Base-by-base conservation (phyloP, 2,329 filamentous ascomycete species). In the Xylaria digitata region DNA sequence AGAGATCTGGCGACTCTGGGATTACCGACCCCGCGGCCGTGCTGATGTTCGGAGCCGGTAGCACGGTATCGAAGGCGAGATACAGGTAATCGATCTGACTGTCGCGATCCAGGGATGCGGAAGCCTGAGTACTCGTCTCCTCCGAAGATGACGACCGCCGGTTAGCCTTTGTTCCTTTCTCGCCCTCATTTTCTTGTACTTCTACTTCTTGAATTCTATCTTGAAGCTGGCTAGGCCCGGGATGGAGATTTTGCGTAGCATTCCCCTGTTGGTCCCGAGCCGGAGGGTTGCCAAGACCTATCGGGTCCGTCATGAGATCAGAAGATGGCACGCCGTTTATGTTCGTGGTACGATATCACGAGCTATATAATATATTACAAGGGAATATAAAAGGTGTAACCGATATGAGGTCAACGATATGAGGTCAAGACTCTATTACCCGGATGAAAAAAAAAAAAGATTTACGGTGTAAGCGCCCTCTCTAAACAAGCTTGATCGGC, bases 31-130 rank as follows among this genome's bases (percentile, higher is more conserved):
- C 43, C 6, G 53, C 43, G 17, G n/a, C 78, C 66, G 34, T 43
- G 19, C 40, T 76, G 48, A 66, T 77, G 73, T 56, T 78, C 26
- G 81, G 81, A 54, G 80, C 78, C 1, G 88, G 87, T 1, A 91
- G 75, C 15, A 82, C 77, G 1, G 88, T 90, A 56, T 89, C 84
- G 74, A 90, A 88, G 1, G 85, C 87, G 58, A 92, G 79, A 73
- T 90, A 90, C 19, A 84, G 82, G 76, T 86, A 86, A 17, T 84
- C 79, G 62, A 90, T 82, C 58, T 73, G 68, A 7, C 72, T 74
- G 30, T 63, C 62, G 52, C 19, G 43, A 42, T 61, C 21, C 13
- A 64, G 19, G 3, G 23, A 50, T 43, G 52, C 8, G 23, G 64
- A 58, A 30, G 48, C 34, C 34, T 32, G 59, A 23, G 37, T 32